Evolutionary conservation across 2,329 filamentous ascomycete genomes (phyloP), one percentile per base, ranked within the genome.

Genomic region (Fusarium proliferatum): DNA sequence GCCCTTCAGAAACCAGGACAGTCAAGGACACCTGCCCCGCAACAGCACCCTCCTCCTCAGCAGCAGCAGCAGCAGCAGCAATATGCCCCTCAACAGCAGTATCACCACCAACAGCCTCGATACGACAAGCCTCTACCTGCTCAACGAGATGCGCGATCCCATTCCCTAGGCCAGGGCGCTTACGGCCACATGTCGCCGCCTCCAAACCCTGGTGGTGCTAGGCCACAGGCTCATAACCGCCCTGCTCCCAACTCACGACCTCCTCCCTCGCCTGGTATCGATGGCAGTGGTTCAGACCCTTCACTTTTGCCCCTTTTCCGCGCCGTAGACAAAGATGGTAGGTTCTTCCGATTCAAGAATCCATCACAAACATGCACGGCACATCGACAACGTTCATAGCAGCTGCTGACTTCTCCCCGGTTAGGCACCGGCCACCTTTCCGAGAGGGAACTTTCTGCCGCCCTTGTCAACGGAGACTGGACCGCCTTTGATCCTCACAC

Each of bases 391-490:
- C 28, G 30, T 45, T 36, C 39, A 26, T 36, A 33, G 11, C 38
- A 52, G 45, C n/a, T 57, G 17, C 71, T 73, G 41, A 73, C 63
- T 46, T 34, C 41, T 49, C 34, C 41, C 36, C 36, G 39, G 48
- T 38, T 81, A 89, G 92, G 91, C 63, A 94, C 89, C 58, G 95
- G 96, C 26, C 91, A 95, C 73, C 88, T 99, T 52, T 95, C 93
- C 5, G 95, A 97, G 83, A 88, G 88, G 58, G 96, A 98, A 82
- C 91, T 99, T 46, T 92, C 94, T 15, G 92, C 93, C 3, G 96
- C 96, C 26, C 90, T 99, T 10, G 95, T 98, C 67, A 99, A 99
- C 80, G 96, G 95, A 62, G 96, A 99, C 86, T 98, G 94, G 90
- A 94, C 94, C 3, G 90, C 94, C 9, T 99, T 99, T 82, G 95